Evolutionary conservation across 2,329 filamentous ascomycete genomes (phyloP), one percentile per base, ranked within the genome.

Genomic region (Trichoderma simmonsii): DNA sequence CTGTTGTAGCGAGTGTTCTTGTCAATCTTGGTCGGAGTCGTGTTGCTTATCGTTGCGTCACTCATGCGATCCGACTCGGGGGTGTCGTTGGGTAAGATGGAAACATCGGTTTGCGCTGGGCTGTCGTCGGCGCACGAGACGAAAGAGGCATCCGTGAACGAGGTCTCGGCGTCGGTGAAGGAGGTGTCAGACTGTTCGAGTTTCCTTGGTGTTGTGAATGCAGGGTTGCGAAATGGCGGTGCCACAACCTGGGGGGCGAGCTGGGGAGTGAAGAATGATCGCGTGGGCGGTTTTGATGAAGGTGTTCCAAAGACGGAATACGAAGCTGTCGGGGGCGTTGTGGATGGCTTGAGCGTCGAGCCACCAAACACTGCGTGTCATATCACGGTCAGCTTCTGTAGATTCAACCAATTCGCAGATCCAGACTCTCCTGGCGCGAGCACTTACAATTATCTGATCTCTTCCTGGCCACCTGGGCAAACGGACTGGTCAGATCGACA

Each of bases 141-240:
- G 21, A 54, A 54, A 12, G n/a, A 32, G n/a, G 63, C 63, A 8
- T 24, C 24, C 18, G 57, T 60, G 18, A 65, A 32, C 7, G 63
- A 54, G 57, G 57, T 36, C 8, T 65, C 63, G 30, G 43, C 63
- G 43, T 91, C 89, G 56, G 86, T 84, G 32, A 86, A 85, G 3
- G 88, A 90, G 54, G 83, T 81, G 76, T 90, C 88, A 4, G 88
- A 89, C 39, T 87, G 84, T 43, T 90, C 88, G 72, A 87, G 83
- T 72, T 86, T 88, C 63, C 89, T 86, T 0, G 89, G 89, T 0
- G 89, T 91, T 2, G 87, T 90, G 74, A 91, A 91, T 3, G 89
- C 86, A 1, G 89, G 87, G 75, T 91, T 91, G 26, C 89, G 86
- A 74, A 91, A 91, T 0, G 85, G 83, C 15, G 87, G 82, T 0